A percentile compares a stretch with the other conserved stretches of the same genome.
Conservation (phyloP, 371 early-diverging fungal species). For the Lichtheimia ramosa region DNA sequence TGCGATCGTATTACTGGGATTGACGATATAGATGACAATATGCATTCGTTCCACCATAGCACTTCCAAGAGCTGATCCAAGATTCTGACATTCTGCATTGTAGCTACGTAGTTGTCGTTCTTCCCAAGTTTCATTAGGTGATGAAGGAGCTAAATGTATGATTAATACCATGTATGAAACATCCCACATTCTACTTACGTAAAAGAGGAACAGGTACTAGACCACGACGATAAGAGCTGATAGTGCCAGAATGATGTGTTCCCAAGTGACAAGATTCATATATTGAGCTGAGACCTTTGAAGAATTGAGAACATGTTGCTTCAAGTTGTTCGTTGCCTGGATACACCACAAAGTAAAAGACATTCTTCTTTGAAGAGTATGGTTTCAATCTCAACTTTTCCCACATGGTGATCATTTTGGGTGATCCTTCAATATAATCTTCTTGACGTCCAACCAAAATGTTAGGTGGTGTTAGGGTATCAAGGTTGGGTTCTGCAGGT, state of each 20-base stretch:
- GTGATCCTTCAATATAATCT: conserved; percentile 58
- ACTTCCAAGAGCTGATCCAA: conserved; percentile 45
- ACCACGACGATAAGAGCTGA: conserved; percentile 48
- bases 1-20: conserved; percentile 49
- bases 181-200: conserved; percentile 31
- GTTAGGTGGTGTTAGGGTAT: conserved; percentile 49
- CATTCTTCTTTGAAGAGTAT: conserved; percentile 52
- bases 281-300: conserved; percentile 50
- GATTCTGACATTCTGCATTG: conserved; percentile 46
- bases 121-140: conserved; percentile 20
- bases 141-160: conserved; percentile 9
- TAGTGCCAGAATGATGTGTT: conserved; percentile 47
- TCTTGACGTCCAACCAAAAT: conserved; percentile 55
- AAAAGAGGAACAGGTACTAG: conserved; percentile 51
- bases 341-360: conserved; percentile 57
- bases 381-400: conserved; percentile 64
- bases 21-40: conserved; percentile 61
- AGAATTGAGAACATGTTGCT: conserved; percentile 41
- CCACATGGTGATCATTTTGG: conserved; percentile 60
- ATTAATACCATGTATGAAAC: too few species aligned
- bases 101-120: conserved; percentile 52
- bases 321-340: conserved; percentile 53
- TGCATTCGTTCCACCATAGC: conserved; percentile 31
- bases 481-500: conserved; percentile 56
- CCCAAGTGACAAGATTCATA: conserved; percentile 60